Percentiles rank a stretch among this genome's conserved stretches.
These are phyloP conservation scores for Starmera caribaea DNA, from an alignment of 805 yeast species.

Conservation along the genomic window DNA sequence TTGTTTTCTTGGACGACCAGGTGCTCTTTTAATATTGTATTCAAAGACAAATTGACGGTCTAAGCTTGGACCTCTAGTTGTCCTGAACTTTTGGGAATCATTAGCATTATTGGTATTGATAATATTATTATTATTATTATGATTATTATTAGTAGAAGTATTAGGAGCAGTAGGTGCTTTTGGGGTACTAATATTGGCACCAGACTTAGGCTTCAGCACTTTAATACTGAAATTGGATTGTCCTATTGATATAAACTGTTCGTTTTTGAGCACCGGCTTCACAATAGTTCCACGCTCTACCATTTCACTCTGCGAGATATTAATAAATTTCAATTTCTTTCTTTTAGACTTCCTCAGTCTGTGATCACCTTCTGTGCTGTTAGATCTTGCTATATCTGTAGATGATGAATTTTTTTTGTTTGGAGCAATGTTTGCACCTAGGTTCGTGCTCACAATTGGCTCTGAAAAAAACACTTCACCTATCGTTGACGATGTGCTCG, in stretches of 20 bases:
- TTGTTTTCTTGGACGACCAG: conserved; percentile 43
- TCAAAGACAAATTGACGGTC: conserved; percentile 6
- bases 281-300: conserved; percentile 8
- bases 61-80: too few species aligned
- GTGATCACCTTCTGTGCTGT: background rate
- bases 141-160: too few species aligned
- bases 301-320: conserved; percentile 14
- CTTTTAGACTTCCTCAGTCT: background rate
- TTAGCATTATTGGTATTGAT: conserved; percentile 3
- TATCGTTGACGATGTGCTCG: too few species aligned
- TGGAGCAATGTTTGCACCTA: background rate
- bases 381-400: background rate
- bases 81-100: too few species aligned
- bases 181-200: too few species aligned
- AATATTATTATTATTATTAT: background rate
- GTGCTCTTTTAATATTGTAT: conserved; percentile 24
- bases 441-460: background rate
- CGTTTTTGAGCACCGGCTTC: conserved; percentile 17
- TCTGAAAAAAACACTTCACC: too few species aligned
- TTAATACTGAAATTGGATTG: too few species aligned
- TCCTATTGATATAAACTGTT: too few species aligned
- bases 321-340: conserved; percentile 15
- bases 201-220: too few species aligned
- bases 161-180: too few species aligned
- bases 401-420: too few species aligned